Conservation (phyloP, 2,329 filamentous ascomycete species). For the Tolypocladium amazonense region DNA sequence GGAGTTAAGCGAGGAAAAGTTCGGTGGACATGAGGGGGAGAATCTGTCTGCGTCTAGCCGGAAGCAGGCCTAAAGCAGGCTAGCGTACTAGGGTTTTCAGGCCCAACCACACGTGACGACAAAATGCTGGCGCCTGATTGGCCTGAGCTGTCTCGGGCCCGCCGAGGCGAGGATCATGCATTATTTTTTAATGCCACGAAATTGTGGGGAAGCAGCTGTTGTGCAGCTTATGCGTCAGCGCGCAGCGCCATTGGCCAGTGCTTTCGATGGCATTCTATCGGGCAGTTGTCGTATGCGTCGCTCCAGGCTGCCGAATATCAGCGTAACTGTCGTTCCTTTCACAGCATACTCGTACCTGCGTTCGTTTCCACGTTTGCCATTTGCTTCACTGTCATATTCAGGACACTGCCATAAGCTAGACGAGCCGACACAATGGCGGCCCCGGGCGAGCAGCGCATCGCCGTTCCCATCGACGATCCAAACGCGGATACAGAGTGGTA, state of each 20-base stretch:
- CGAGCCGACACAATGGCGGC: constrained; percentile 40
- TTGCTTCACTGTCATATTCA: too few species aligned
- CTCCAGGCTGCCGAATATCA: neutral
- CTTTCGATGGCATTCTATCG: neutral
- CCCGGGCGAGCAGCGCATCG: constrained; percentile 52
- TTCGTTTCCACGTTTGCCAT: neutral
- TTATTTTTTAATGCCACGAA: constrained; percentile 6
- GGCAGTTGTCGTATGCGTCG: neutral
- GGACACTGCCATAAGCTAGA: neutral
- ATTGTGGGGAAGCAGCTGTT: constrained; percentile 1
- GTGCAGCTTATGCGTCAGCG: constrained; percentile 2
- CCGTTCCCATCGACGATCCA: constrained; percentile 84
- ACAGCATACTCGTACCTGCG: neutral
- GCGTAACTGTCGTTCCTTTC: neutral
- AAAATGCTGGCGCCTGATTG: constrained; percentile 7
- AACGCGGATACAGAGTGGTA: constrained; percentile 98
- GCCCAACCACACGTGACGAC: constrained; percentile 25
- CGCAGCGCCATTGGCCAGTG: neutral
- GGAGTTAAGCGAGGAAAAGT: constrained; percentile 39
- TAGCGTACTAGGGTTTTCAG: constrained; percentile 28
- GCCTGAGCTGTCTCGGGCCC: neutral
- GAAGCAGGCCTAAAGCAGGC: constrained; percentile 25
- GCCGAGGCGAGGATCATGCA: neutral
- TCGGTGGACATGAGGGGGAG: constrained; percentile 26
- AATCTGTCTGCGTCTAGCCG: constrained; percentile 21